These are phyloP conservation scores for Tuber borchii DNA, from an alignment of 495 filamentous ascomycete genomes.

Conservation along the genomic window DNA sequence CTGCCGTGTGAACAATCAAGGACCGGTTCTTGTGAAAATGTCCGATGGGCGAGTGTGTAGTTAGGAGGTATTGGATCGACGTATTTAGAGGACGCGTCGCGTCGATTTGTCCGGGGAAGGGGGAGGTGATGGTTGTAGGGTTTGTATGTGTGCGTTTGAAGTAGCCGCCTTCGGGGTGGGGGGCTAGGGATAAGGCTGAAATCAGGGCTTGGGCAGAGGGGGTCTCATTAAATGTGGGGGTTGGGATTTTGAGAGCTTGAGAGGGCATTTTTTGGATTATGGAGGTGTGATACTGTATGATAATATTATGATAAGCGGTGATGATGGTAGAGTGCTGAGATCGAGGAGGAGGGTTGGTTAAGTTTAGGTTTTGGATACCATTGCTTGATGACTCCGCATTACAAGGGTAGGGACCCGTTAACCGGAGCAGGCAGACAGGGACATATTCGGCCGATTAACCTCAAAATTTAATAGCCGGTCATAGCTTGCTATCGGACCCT, in stretches of 20 bases:
- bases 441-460: too few species aligned
- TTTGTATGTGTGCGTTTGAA: slow-evolving; percentile 58
- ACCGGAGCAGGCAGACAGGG: too few species aligned
- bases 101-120: slow-evolving; percentile 43
- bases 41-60: slow-evolving; percentile 51
- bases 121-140: slow-evolving; percentile 48
- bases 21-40: slow-evolving; percentile 57
- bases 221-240: slow-evolving; percentile 35
- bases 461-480: too few species aligned
- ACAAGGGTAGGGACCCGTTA: too few species aligned
- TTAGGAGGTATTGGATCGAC: slow-evolving; percentile 59
- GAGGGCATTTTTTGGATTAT: not conserved
- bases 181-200: slow-evolving; percentile 45
- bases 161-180: slow-evolving; percentile 61
- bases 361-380: not conserved
- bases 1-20: slow-evolving; percentile 57
- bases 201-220: slow-evolving; percentile 46
- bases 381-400: too few species aligned
- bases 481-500: too few species aligned
- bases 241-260: not conserved
- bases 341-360: slow-evolving; percentile 8
- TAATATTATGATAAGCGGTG: too few species aligned
- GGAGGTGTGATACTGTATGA: too few species aligned
- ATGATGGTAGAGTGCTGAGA: too few species aligned
- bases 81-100: slow-evolving; percentile 47